Evolutionary conservation across 108 stramenopile genomes (phyloP).

Genomic region (Nitzschia sp.): DNA sequence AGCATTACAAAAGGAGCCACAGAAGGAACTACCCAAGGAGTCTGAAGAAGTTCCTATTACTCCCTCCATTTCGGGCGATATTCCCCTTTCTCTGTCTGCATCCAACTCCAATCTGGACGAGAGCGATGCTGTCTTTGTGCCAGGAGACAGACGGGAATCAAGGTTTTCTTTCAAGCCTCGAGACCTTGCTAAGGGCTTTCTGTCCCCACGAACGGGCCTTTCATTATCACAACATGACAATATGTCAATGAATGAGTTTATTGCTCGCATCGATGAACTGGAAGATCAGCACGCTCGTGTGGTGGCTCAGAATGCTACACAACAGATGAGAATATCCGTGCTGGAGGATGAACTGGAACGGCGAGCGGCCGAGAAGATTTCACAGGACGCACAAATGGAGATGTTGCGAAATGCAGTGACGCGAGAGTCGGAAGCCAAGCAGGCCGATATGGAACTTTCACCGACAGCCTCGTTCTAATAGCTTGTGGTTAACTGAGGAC

Average conservation of each 20-base stretch:
- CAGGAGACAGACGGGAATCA: not conserved
- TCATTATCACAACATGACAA: not conserved
- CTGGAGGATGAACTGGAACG: not conserved
- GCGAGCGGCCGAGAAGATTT: not conserved
- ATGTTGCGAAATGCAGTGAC: not conserved
- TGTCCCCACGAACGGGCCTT: not conserved
- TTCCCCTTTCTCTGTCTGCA: not conserved
- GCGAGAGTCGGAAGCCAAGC: not conserved
- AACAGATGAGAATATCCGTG: not conserved
- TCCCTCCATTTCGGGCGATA: no score
- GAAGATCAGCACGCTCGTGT: conserved; percentile 2
- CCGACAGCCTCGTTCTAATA: not conserved
- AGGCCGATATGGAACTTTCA: not conserved
- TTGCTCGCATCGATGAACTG: not conserved
- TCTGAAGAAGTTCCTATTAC: not conserved
- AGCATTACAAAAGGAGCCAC: no score
- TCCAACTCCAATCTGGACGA: not conserved
- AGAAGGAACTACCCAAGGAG: not conserved
- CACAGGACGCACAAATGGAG: not conserved
- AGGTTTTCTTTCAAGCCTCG: not conserved
- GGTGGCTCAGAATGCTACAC: not conserved
- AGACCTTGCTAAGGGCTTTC: not conserved
- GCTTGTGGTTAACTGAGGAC: no score
- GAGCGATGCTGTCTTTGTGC: not conserved
- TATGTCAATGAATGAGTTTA: not conserved